Percentiles rank a stretch among this genome's conserved stretches.
Conservation (phyloP, 805 yeast genomes). For the Teunomyces aglyptinius region DNA sequence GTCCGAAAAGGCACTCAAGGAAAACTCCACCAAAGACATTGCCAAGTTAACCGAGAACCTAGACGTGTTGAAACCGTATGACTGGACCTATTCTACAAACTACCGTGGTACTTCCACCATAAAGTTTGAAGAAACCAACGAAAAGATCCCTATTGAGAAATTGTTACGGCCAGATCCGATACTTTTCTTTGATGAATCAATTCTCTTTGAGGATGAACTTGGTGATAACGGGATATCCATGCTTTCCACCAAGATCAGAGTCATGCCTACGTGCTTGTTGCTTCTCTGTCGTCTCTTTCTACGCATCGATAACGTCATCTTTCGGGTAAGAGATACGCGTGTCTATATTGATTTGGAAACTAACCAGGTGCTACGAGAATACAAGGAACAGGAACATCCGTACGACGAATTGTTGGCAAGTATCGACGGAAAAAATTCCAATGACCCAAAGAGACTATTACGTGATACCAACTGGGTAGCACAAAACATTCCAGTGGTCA, state of each 20-base stretch:
- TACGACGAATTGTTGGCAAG: conserved; percentile 31
- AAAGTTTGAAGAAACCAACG: conserved; percentile 18
- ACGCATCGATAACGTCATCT: conserved; percentile 85
- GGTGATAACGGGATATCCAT: conserved; percentile 94
- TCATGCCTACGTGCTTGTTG: conserved; percentile 79
- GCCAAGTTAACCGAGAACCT: conserved; percentile 41
- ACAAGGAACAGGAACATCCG: conserved; percentile 54
- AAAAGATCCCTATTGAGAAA: conserved; percentile 64
- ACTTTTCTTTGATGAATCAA: conserved; percentile 82
- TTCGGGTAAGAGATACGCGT: conserved; percentile 82
- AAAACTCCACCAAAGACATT: conserved; percentile 22
- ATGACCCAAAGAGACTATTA: conserved; percentile 46
- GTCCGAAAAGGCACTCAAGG: conserved; percentile 25
- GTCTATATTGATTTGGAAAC: conserved; percentile 74
- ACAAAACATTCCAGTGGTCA: conserved; percentile 55
- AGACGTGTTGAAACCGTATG: conserved; percentile 78
- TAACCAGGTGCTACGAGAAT: conserved; percentile 68
- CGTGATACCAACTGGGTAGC: conserved; percentile 76
- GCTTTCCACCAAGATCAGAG: conserved; percentile 75
- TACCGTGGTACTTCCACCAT: conserved; percentile 61
- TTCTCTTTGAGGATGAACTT: conserved; percentile 88
- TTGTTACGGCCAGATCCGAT: conserved; percentile 79
- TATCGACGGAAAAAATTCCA: conserved; percentile 18
- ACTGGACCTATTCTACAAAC: conserved; percentile 91
- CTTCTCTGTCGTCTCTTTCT: conserved; percentile 75